Conservation (phyloP, 176 grass and related monocot species). For the Aegilops umbellulata region DNA sequence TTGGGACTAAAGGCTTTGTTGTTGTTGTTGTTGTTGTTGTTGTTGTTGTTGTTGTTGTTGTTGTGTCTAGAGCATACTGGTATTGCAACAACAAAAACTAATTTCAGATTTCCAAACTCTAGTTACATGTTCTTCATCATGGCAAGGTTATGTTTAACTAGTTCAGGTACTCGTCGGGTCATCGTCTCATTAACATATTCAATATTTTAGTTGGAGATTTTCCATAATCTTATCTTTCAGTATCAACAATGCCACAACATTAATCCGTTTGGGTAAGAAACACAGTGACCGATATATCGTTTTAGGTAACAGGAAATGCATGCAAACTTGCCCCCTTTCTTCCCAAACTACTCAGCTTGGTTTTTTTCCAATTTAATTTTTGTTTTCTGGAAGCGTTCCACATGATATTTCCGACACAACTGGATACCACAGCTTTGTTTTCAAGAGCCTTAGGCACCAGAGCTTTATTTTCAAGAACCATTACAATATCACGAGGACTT, state of each 20-base stretch:
- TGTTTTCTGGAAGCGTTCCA: not conserved
- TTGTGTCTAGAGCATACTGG: not conserved
- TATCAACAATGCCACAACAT: not conserved
- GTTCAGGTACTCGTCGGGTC: not conserved
- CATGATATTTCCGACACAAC: not conserved
- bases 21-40: too few species aligned
- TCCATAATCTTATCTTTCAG: not conserved
- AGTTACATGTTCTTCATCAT: not conserved
- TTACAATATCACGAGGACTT: not conserved
- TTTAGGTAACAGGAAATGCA: not conserved
- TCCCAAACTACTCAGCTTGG: not conserved
- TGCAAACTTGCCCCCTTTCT: not conserved
- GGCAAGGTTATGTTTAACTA: not conserved
- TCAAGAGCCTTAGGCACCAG: too few species aligned
- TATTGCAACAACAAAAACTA: not conserved
- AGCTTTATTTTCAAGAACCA: not conserved
- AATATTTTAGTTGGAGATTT: not conserved
- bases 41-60: too few species aligned
- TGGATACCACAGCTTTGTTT: not conserved
- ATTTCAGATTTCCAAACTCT: slow-evolving; percentile 1
- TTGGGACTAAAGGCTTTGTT: too few species aligned
- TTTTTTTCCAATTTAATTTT: not conserved
- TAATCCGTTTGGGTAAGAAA: not conserved
- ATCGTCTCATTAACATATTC: not conserved
- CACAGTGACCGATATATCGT: not conserved